Evolutionary conservation across 2,329 filamentous ascomycete species (phyloP), one percentile per base, ranked within the genome.

Genomic region (Microdochium paspali): DNA sequence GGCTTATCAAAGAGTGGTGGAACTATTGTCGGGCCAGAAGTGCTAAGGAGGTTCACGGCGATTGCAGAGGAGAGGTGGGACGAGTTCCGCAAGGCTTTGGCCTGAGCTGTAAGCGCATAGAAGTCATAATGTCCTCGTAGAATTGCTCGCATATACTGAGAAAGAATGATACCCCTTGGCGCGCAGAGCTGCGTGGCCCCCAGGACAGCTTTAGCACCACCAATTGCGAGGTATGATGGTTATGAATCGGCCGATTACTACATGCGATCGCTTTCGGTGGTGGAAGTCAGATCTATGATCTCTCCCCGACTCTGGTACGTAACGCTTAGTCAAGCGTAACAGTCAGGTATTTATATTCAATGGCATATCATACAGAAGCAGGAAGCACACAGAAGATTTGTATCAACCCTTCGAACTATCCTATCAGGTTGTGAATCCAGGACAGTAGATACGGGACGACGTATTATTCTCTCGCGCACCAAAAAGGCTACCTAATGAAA

Each of bases 391-490:
- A 21, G 15, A 21, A 7, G 10, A 9, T 40, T 20, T 87, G 82
- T 87, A 78, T 81, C 82, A 77, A 82, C 81, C 81, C 82, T 84
- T 87, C 85, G 85, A 89, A 84, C 85, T 74, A 82, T 84, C 82
- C 82, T 80, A 79, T 87, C 85, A 88, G 73, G 73, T 71, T 65
- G 67, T 69, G 68, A 82, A 79, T 89, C 84, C 77, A 86, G 82
- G 82, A 84, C 82, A 87, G 85, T 83, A 89, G 85, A 89, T 89
- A 89, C 85, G 83, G 82, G 82, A 80, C 74, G 84, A 79, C 66
- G 45, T 46, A 55, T 64, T 53, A 45, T 53, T 63, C 61, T 63
- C 49, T 62, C 58, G 61, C 64, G 57, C 57, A 60, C 53, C 52
- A 47, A 21, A 54, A 56, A 51, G 62, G 56, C 46, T 54, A 51